Percentiles rank a stretch among this genome's conserved stretches.
phyloP scores from a whole-genome alignment of 768 basidiomycete species.

The Cystobasidium ongulense region DNA sequence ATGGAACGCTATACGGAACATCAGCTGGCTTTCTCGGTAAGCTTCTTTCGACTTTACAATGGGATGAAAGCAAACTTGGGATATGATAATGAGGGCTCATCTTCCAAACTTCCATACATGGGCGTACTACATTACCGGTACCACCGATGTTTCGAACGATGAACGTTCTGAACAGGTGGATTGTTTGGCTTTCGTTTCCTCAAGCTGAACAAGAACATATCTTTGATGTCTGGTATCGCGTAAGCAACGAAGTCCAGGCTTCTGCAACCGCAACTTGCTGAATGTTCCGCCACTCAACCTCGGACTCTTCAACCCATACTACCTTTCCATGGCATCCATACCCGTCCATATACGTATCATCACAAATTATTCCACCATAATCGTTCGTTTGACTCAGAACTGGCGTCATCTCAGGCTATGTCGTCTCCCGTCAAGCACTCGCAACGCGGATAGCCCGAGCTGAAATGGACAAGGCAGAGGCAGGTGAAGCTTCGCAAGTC shows the following conservation, averaged over 20 bases:
- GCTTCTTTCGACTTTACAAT: background rate
- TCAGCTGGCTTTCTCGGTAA: constrained; percentile 15
- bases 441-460: constrained; percentile 9
- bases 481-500: background rate
- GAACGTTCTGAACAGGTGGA: constrained; percentile 2
- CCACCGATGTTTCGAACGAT: background rate
- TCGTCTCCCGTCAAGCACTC: constrained; percentile 16
- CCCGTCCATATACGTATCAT: background rate
- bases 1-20: constrained; percentile 19
- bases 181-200: constrained; percentile 23
- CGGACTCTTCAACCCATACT: background rate
- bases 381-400: background rate
- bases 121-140: too few species aligned
- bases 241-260: background rate
- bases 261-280: background rate
- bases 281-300: too few species aligned
- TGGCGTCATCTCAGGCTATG: constrained; percentile 27
- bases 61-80: background rate
- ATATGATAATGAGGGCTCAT: background rate
- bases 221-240: constrained; percentile 24
- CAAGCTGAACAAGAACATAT: constrained; percentile 28
- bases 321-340: background rate
- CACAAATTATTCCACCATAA: background rate
- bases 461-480: constrained; percentile 2
- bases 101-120: too few species aligned